These are phyloP conservation scores for Pulveroboletus frians DNA, from an alignment of 768 basidiomycete genomes.

Conservation along the genomic window DNA sequence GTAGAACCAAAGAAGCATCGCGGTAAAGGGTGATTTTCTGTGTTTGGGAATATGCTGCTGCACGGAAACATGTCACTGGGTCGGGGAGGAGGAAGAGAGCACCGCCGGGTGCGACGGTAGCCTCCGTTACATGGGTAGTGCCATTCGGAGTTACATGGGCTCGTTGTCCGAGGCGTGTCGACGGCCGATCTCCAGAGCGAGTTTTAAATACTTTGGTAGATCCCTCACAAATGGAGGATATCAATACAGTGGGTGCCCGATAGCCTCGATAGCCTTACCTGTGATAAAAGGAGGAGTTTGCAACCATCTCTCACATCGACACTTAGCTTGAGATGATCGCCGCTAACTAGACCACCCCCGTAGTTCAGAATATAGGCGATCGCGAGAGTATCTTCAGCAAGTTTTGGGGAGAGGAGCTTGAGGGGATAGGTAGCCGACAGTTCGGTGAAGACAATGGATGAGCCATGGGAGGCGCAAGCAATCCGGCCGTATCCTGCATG, in stretches of 20 bases:
- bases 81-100: conserved; percentile 82
- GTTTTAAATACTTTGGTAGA: conserved; percentile 94
- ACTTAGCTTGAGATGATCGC: conserved; percentile 65
- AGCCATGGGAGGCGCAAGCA: conserved; percentile 46
- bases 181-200: conserved; percentile 55
- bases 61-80: conserved; percentile 87
- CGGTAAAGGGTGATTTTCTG: conserved; percentile 70
- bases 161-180: conserved; percentile 32
- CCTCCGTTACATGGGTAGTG: conserved; percentile 64
- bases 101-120: conserved; percentile 46
- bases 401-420: conserved; percentile 76
- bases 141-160: conserved; percentile 10
- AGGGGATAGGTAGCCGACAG: conserved; percentile 81
- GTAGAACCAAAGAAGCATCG: conserved; percentile 60
- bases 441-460: conserved; percentile 61
- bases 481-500: conserved; percentile 54
- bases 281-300: conserved; percentile 72
- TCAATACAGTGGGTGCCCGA: background rate
- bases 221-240: conserved; percentile 44
- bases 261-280: conserved; percentile 46
- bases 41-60: conserved; percentile 75
- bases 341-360: conserved; percentile 88
- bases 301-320: conserved; percentile 54
- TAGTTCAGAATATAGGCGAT: conserved; percentile 80
- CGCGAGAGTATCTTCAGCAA: conserved; percentile 46